Conservation (phyloP, 352 stramenopile genomes). For the Globisporangium irregulare region DNA sequence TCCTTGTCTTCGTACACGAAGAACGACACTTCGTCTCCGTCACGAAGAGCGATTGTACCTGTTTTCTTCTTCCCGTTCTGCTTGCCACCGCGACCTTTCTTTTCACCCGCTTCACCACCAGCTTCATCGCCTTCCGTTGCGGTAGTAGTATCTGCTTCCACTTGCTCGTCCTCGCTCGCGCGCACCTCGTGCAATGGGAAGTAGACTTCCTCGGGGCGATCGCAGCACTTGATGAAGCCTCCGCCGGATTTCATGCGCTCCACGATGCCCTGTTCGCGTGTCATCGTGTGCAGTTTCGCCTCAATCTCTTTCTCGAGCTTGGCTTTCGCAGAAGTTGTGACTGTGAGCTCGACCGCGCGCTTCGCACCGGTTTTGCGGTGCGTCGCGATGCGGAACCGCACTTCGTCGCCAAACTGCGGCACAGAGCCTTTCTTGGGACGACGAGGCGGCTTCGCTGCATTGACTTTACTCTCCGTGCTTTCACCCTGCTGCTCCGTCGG, state of each 20-base stretch:
- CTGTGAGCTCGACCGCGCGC: conserved; percentile 59
- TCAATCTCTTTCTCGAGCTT: conserved; percentile 74
- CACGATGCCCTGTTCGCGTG: conserved; percentile 57
- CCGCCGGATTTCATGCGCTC: conserved; percentile 55
- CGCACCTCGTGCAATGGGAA: conserved; percentile 71
- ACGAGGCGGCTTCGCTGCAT: conserved; percentile 9
- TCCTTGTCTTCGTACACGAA: conserved; percentile 73
- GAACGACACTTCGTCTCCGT: conserved; percentile 78
- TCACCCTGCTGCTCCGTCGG: conserved; percentile 8
- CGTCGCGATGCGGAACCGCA: conserved; percentile 69
- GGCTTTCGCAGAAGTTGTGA: conserved; percentile 53
- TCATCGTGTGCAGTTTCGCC: conserved; percentile 52
- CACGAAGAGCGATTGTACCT: conserved; percentile 23
- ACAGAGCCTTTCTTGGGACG: conserved; percentile 16
- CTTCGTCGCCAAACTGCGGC: conserved; percentile 67
- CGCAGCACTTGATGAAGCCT: conserved; percentile 72
- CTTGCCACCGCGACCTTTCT: conserved; percentile 8
- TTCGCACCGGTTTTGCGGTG: conserved; percentile 65
- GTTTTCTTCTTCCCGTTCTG: conserved; percentile 18
- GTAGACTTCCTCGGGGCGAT: conserved; percentile 63
- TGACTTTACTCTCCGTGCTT: neutral
- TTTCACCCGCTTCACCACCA: neutral
- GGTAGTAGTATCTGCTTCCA: neutral
- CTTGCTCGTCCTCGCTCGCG: conserved; percentile 18
- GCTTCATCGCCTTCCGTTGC: conserved; percentile 19